Evolutionary conservation across 768 basidiomycete genomes (phyloP).

Genomic region (Boletus vinaceobasis): DNA sequence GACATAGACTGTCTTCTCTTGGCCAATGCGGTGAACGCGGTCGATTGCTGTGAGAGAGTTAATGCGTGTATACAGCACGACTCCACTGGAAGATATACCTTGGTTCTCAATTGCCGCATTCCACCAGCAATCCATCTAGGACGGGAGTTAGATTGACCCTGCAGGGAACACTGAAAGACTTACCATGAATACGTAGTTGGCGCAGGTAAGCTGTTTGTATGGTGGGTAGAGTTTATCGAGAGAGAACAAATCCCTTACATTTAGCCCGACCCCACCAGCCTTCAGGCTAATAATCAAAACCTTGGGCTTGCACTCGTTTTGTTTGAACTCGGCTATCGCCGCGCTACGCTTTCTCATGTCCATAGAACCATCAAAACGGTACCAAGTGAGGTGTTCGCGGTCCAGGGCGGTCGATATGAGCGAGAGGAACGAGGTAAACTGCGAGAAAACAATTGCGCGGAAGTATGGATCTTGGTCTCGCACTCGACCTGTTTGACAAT

Average conservation of each 20-base stretch:
- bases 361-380: slow-evolving; percentile 92
- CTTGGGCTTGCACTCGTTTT: slow-evolving; percentile 65
- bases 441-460: slow-evolving; percentile 85
- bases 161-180: slow-evolving; percentile 4
- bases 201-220: slow-evolving; percentile 57
- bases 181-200: slow-evolving; percentile 87
- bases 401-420: slow-evolving; percentile 70
- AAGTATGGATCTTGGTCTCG: slow-evolving; percentile 71
- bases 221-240: background rate
- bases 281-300: slow-evolving; percentile 77
- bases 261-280: slow-evolving; percentile 90
- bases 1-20: slow-evolving; percentile 77
- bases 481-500: slow-evolving; percentile 46
- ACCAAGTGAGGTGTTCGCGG: slow-evolving; percentile 64
- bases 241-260: slow-evolving; percentile 43
- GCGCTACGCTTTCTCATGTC: slow-evolving; percentile 74
- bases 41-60: slow-evolving; percentile 63
- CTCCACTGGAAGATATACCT: slow-evolving; percentile 39
- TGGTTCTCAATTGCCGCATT: slow-evolving; percentile 81
- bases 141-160: slow-evolving; percentile 1
- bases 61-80: background rate
- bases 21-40: slow-evolving; percentile 81
- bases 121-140: slow-evolving; percentile 92
- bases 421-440: slow-evolving; percentile 86
- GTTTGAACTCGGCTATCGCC: slow-evolving; percentile 76